These are phyloP conservation scores for Rhodosporidiobolus odoratus DNA, from an alignment of 768 basidiomycete genomes.

Conservation along the genomic window DNA sequence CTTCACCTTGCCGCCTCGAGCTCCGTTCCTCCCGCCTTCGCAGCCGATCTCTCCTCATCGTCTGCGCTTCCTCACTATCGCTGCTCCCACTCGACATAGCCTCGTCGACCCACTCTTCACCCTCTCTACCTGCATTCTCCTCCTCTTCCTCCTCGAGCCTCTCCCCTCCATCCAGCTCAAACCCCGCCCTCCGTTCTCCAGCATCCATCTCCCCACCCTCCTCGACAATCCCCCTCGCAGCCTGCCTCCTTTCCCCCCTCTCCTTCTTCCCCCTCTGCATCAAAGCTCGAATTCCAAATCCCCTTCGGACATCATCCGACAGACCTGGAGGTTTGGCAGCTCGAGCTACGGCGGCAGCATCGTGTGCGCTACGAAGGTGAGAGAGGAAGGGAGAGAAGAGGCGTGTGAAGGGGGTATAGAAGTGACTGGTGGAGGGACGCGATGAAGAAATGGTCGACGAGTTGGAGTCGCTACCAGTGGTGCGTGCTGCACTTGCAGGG, in stretches of 20 bases:
- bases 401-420: slow-evolving; percentile 10
- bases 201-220: slow-evolving; percentile 22
- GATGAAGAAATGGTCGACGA: slow-evolving; percentile 4
- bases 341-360: slow-evolving; percentile 2
- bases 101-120: slow-evolving; percentile 7
- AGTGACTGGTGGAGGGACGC: slow-evolving; percentile 2
- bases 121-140: background rate
- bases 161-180: slow-evolving; percentile 13
- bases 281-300: slow-evolving; percentile 31
- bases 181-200: slow-evolving; percentile 23
- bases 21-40: background rate
- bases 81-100: background rate
- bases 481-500: slow-evolving; percentile 1
- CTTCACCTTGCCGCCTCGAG: background rate
- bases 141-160: background rate
- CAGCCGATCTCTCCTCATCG: background rate
- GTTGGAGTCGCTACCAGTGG: slow-evolving; percentile 6
- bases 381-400: slow-evolving; percentile 9
- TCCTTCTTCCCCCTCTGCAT: slow-evolving; percentile 33
- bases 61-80: background rate
- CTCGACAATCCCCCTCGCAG: background rate
- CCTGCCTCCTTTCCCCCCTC: slow-evolving; percentile 30
- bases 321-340: slow-evolving; percentile 21
- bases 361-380: slow-evolving; percentile 17
- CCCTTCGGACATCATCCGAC: slow-evolving; percentile 31